A percentile compares a stretch with the other conserved stretches of the same genome.
phyloP scores from a whole-genome alignment of 2,329 filamentous ascomycete genomes.

The Trichoderma koningii region DNA sequence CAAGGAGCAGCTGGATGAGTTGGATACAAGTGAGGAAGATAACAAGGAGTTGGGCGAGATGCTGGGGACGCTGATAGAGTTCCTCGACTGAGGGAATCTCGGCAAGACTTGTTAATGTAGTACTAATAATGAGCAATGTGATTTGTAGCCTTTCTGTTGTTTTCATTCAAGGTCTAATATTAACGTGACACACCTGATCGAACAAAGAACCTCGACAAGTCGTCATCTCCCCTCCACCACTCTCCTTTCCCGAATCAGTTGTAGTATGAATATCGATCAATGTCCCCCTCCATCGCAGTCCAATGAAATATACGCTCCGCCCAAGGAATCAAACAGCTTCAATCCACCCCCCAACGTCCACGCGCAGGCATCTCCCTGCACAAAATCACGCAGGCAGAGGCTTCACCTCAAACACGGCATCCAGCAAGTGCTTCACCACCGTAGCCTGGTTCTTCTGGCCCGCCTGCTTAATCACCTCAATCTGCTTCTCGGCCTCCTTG shows the following conservation, averaged over 20 bases:
- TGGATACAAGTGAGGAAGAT: conserved; percentile 59
- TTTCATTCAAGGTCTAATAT: not conserved
- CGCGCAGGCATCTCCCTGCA: not conserved
- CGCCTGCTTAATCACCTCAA: conserved; percentile 77
- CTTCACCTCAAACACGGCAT: conserved; percentile 82
- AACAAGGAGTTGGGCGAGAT: conserved; percentile 61
- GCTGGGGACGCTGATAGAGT: conserved; percentile 55
- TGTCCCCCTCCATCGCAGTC: not conserved
- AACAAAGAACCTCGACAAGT: conserved; percentile 1
- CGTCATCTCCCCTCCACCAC: not conserved
- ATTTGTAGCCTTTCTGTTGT: not conserved
- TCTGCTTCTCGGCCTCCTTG: conserved; percentile 73
- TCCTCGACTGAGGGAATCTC: conserved; percentile 41
- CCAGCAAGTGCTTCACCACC: conserved; percentile 81
- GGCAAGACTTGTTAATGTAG: not conserved
- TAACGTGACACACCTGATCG: conserved; percentile 11
- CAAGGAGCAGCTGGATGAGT: conserved; percentile 56
- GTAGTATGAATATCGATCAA: conserved; percentile 3
- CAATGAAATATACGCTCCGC: not conserved
- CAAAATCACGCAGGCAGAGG: conserved; percentile 51
- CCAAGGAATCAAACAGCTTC: too few relatives aligned
- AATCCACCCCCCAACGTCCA: too few relatives aligned
- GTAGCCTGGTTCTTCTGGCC: conserved; percentile 77
- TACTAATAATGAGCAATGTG: conserved; percentile 10
- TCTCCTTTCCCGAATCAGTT: not conserved